These are phyloP conservation scores for Glomus cerebriforme DNA, from an alignment of 192 early-diverging fungal genomes.

Conservation along the genomic window DNA sequence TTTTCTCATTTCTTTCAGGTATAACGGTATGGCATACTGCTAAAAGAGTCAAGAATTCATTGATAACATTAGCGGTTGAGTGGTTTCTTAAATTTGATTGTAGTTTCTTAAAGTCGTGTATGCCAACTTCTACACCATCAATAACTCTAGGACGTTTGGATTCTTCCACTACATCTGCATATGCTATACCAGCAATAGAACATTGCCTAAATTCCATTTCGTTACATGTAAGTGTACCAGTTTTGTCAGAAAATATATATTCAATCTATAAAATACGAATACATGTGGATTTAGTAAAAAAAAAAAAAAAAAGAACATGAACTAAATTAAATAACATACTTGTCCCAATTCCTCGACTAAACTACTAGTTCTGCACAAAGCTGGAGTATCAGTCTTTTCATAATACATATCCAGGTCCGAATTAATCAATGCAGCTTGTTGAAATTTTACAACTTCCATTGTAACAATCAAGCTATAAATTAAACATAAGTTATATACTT, in stretches of 20 bases:
- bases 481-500: not conserved
- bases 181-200: slow-evolving; percentile 89
- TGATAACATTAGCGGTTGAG: slow-evolving; percentile 65
- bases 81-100: slow-evolving; percentile 59
- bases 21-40: slow-evolving; percentile 98
- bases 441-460: slow-evolving; percentile 98
- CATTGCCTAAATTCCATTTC: slow-evolving; percentile 89
- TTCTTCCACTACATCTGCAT: slow-evolving; percentile 89
- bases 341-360: slow-evolving; percentile 96
- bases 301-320: not conserved
- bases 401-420: slow-evolving; percentile 96
- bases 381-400: slow-evolving; percentile 89
- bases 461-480: slow-evolving; percentile 91
- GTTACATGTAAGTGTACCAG: slow-evolving; percentile 84
- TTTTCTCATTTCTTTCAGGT: slow-evolving; percentile 68
- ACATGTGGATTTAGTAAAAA: not conserved
- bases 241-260: slow-evolving; percentile 98
- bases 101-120: slow-evolving; percentile 66
- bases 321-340: slow-evolving; percentile 21
- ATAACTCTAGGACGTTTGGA: slow-evolving; percentile 78
- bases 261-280: slow-evolving; percentile 64
- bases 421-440: slow-evolving; percentile 86
- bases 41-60: slow-evolving; percentile 89
- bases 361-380: slow-evolving; percentile 87
- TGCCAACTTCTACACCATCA: slow-evolving; percentile 69